A percentile compares a stretch with the other conserved stretches of the same genome.
Evolutionary conservation across 345 rosid species (phyloP).

Genomic region (Abelmoschus esculentus): DNA sequence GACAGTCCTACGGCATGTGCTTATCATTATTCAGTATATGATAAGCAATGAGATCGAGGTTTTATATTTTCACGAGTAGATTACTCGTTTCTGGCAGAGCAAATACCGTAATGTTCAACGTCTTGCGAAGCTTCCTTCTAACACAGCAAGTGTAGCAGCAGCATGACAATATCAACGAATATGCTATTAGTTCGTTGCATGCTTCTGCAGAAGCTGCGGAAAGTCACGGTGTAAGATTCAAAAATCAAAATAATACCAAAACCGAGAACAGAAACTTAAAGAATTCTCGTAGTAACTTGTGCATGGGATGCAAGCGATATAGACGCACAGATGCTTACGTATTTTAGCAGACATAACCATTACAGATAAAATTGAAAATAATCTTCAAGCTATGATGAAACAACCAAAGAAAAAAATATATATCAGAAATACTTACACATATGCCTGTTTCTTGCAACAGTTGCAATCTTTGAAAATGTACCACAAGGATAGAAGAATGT

Average conservation of each 20-base stretch:
- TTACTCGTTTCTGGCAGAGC: too few species aligned
- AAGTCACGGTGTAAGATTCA: conserved; percentile 8
- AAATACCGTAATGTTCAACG: conserved; percentile 56
- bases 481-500: conserved; percentile 92
- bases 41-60: background rate
- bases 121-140: conserved; percentile 85
- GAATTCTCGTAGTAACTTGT: background rate
- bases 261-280: conserved; percentile 4
- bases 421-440: conserved; percentile 53
- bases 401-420: background rate
- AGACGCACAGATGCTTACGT: background rate
- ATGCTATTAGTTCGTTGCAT: conserved; percentile 86
- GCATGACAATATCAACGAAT: conserved; percentile 86
- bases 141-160: conserved; percentile 97
- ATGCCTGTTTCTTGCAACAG: conserved; percentile 74
- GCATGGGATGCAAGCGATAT: background rate
- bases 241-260: conserved; percentile 9
- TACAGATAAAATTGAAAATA: background rate
- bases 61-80: background rate
- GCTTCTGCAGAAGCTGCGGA: conserved; percentile 88
- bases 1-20: background rate
- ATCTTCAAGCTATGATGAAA: background rate
- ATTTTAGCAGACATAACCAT: background rate
- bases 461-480: conserved; percentile 77
- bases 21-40: background rate